Evolutionary conservation across 2,329 filamentous ascomycete genomes (phyloP).

Genomic region (Fragosphaeria purpurea): DNA sequence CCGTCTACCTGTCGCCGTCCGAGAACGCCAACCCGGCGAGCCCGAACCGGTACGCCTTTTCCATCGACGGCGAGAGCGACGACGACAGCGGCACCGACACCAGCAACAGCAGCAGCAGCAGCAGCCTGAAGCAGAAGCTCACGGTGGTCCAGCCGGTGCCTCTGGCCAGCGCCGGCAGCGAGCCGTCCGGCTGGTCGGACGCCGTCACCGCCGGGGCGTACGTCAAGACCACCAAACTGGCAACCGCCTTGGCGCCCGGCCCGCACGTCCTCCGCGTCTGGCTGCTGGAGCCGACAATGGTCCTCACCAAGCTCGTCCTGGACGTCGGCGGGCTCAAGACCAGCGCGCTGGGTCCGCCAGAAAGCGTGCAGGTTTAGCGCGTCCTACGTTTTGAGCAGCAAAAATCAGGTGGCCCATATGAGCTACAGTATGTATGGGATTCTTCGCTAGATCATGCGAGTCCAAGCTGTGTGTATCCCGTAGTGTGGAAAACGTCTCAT

Average conservation of each 20-base stretch:
- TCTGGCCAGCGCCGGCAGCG: conserved; percentile 14
- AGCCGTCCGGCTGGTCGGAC: conserved; percentile 19
- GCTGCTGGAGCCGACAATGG: conserved; percentile 22
- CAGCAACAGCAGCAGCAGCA: too few species aligned
- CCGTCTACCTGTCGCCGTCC: conserved; percentile 20
- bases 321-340: conserved; percentile 20
- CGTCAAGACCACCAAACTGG: conserved; percentile 14
- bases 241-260: conserved; percentile 13
- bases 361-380: conserved; percentile 12
- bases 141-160: conserved; percentile 18
- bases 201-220: conserved; percentile 20
- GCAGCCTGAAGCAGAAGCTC: neutral
- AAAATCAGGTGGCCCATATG: too few species aligned
- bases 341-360: conserved; percentile 21
- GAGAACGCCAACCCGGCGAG: conserved; percentile 20
- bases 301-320: conserved; percentile 22
- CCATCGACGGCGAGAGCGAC: conserved; percentile 15
- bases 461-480: too few species aligned
- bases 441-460: too few species aligned
- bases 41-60: conserved; percentile 19
- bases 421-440: too few species aligned
- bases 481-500: too few species aligned
- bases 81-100: too few species aligned
- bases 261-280: conserved; percentile 18
- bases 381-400: neutral